A percentile compares a stretch with the other conserved stretches of the same genome.
phyloP scores from a whole-genome alignment of 2,329 filamentous ascomycete species.

The Sordariomycetes sp. region DNA sequence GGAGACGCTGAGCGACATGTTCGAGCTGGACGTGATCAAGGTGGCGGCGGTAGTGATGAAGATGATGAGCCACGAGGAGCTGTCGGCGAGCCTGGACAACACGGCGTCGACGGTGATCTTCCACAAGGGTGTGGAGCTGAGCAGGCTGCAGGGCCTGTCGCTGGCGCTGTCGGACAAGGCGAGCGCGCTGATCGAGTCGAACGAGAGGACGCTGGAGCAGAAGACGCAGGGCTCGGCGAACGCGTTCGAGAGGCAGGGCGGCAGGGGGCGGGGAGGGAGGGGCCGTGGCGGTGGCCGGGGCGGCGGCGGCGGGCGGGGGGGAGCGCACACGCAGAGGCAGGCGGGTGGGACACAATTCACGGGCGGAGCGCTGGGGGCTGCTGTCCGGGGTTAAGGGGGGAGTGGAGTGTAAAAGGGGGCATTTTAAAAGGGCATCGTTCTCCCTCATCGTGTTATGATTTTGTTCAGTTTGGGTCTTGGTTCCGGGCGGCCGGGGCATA shows the following conservation, averaged over 20 bases:
- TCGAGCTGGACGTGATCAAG: constrained; percentile 85
- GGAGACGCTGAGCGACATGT: constrained; percentile 80
- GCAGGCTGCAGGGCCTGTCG: constrained; percentile 86
- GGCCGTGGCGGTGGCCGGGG: constrained; percentile 43
- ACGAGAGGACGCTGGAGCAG: constrained; percentile 95
- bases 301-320: constrained; percentile 40
- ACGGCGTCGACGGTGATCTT: constrained; percentile 97
- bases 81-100: constrained; percentile 91
- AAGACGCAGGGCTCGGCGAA: constrained; percentile 92
- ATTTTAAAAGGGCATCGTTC: neutral
- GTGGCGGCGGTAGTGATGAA: constrained; percentile 93
- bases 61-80: constrained; percentile 99
- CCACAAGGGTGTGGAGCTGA: constrained; percentile 98
- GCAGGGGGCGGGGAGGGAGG: constrained; percentile 49
- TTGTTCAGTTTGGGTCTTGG: constrained; percentile 4
- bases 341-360: constrained; percentile 71
- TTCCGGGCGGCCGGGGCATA: neutral
- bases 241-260: constrained; percentile 88
- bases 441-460: neutral
- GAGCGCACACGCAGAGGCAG: constrained; percentile 52
- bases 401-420: neutral
- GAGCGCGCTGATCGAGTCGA: constrained; percentile 87
- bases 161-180: constrained; percentile 94
- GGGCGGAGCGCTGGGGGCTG: constrained; percentile 65
- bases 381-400: constrained; percentile 43